These are phyloP conservation scores for Aspergillus novoparasiticus DNA, from an alignment of 2,329 filamentous ascomycete genomes.

Conservation along the genomic window DNA sequence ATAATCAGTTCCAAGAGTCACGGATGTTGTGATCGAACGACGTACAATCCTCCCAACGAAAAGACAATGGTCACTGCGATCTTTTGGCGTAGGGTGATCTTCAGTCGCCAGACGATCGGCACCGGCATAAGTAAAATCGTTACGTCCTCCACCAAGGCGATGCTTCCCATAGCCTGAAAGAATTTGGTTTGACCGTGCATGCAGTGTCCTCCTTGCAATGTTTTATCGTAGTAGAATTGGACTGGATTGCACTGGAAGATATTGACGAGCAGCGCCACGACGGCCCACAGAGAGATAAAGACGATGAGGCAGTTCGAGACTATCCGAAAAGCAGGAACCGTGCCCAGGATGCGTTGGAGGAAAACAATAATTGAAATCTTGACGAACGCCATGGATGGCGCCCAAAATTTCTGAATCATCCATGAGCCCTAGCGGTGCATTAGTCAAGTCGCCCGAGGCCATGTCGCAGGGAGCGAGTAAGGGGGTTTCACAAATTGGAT, in stretches of 20 bases:
- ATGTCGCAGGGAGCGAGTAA: neutral
- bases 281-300: conserved; percentile 16
- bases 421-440: conserved; percentile 8
- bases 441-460: too few relatives aligned
- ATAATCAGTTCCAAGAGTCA: neutral
- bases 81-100: conserved; percentile 15
- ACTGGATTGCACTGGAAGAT: conserved; percentile 16
- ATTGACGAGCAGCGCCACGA: conserved; percentile 13
- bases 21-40: neutral
- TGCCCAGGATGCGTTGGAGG: conserved; percentile 13
- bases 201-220: conserved; percentile 10
- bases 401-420: conserved; percentile 21
- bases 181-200: conserved; percentile 13
- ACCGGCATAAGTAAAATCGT: conserved; percentile 13
- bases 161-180: conserved; percentile 15
- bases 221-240: conserved; percentile 17
- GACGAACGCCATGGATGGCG: conserved; percentile 13
- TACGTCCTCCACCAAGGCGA: conserved; percentile 17
- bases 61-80: conserved; percentile 14
- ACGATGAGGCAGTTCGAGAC: conserved; percentile 11
- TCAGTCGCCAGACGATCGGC: conserved; percentile 13
- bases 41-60: conserved; percentile 15
- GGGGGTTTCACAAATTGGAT: conserved; percentile 11
- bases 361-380: conserved; percentile 20
- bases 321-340: conserved; percentile 3